Evolutionary conservation across 768 basidiomycete genomes (phyloP).

Genomic region (Amanita polypyramis): DNA sequence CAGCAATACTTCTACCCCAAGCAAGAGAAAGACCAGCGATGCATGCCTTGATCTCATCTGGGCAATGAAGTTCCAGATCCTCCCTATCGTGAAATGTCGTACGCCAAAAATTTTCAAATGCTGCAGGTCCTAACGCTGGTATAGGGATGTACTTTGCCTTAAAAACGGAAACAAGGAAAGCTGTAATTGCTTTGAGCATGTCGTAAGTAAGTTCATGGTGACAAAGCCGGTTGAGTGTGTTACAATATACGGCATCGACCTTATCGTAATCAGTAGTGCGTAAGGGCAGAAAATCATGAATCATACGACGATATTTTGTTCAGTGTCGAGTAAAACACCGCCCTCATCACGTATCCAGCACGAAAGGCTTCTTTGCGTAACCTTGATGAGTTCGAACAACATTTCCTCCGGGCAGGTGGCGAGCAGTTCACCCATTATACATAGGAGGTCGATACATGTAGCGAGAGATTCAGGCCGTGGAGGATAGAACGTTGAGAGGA

Average conservation of each 20-base stretch:
- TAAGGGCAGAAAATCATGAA: slow-evolving; percentile 3
- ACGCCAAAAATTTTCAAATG: slow-evolving; percentile 52
- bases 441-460: slow-evolving; percentile 20
- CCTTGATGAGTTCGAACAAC: slow-evolving; percentile 24
- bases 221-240: slow-evolving; percentile 29
- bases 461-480: slow-evolving; percentile 16
- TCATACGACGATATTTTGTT: slow-evolving; percentile 40
- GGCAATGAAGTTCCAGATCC: slow-evolving; percentile 27
- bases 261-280: slow-evolving; percentile 8
- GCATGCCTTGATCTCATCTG: slow-evolving; percentile 30
- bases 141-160: slow-evolving; percentile 26
- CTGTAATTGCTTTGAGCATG: slow-evolving; percentile 29
- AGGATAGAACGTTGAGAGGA: slow-evolving; percentile 26
- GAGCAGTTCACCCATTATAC: slow-evolving; percentile 23
- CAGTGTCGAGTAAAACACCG: slow-evolving; percentile 26
- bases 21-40: slow-evolving; percentile 37
- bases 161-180: slow-evolving; percentile 43
- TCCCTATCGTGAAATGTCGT: slow-evolving; percentile 36
- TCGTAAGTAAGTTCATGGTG: slow-evolving; percentile 27
- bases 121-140: slow-evolving; percentile 38
- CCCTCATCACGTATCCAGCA: slow-evolving; percentile 44
- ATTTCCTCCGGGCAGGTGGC: slow-evolving; percentile 15
- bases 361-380: slow-evolving; percentile 28
- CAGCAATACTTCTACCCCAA: slow-evolving; percentile 4
- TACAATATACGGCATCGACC: slow-evolving; percentile 33